Conservation (phyloP, 352 stramenopile species). For the Hyaloperonospora arabidopsidis region DNA sequence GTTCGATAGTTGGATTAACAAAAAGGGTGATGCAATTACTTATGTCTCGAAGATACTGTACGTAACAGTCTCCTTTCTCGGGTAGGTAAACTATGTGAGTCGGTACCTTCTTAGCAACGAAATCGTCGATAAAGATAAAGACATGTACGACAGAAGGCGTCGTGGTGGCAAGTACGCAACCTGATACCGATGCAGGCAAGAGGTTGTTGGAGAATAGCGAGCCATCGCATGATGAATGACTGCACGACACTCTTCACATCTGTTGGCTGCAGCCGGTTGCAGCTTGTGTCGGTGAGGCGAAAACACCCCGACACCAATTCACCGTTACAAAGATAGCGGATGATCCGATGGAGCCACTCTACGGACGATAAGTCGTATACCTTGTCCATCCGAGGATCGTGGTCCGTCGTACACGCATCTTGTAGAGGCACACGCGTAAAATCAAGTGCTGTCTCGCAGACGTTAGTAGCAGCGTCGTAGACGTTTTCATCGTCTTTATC, state of each 20-base stretch:
- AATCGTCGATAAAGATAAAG: not conserved
- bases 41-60: no score
- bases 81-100: no score
- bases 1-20: no score
- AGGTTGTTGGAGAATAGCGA: not conserved
- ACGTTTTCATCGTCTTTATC: conserved; percentile 1
- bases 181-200: not conserved
- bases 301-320: conserved; percentile 3
- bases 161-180: not conserved
- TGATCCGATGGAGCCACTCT: conserved; percentile 4
- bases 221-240: conserved; percentile 1
- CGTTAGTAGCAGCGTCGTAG: not conserved
- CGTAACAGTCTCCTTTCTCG: no score
- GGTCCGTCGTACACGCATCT: not conserved
- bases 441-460: not conserved
- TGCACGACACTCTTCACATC: conserved; percentile 2
- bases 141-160: not conserved
- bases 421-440: not conserved
- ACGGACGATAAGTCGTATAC: conserved; percentile 1
- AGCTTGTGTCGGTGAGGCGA: not conserved
- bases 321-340: conserved; percentile 1
- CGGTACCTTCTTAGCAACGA: not conserved
- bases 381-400: not conserved
- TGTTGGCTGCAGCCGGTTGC: conserved; percentile 5
- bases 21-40: no score